Evolutionary conservation across 495 filamentous ascomycete species (phyloP).

Genomic region (Geopyxis carbonaria): DNA sequence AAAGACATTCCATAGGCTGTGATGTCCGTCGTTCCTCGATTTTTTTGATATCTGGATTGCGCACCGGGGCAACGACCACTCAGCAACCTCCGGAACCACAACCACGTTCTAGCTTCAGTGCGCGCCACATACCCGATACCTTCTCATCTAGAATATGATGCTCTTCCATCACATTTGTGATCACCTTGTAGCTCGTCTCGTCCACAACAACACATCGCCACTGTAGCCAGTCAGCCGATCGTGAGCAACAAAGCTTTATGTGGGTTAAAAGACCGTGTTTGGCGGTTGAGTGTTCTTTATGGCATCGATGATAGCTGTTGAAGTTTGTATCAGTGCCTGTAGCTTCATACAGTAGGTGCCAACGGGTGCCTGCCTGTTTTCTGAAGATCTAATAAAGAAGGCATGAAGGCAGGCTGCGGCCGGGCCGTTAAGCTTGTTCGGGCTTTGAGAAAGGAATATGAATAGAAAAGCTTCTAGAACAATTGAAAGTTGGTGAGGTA

Average conservation of each 20-base stretch:
- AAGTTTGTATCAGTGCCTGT: conserved; percentile 7
- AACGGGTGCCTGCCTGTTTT: conserved; percentile 14
- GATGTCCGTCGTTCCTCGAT: conserved; percentile 67
- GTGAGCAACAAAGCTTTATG: background rate
- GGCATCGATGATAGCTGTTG: conserved; percentile 36
- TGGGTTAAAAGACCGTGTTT: conserved; percentile 10
- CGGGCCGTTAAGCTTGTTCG: too few species aligned
- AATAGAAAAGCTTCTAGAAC: too few species aligned
- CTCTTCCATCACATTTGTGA: conserved; percentile 76
- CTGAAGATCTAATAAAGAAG: conserved; percentile 22
- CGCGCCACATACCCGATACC: conserved; percentile 59
- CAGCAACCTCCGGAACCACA: conserved; percentile 7
- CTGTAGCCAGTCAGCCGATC: conserved; percentile 30
- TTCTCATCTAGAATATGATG: conserved; percentile 81
- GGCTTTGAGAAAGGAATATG: too few species aligned
- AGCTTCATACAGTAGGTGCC: background rate
- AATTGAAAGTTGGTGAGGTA: too few species aligned
- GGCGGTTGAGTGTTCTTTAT: conserved; percentile 32
- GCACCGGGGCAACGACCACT: background rate
- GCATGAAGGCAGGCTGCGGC: too few species aligned
- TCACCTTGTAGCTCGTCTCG: conserved; percentile 54
- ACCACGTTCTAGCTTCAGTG: too few species aligned
- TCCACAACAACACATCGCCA: conserved; percentile 94
- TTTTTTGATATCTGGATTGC: conserved; percentile 58
- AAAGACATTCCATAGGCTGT: conserved; percentile 87